These are phyloP conservation scores for Tephrocybe sp. DNA, from an alignment of 768 basidiomycete genomes.

Conservation along the genomic window DNA sequence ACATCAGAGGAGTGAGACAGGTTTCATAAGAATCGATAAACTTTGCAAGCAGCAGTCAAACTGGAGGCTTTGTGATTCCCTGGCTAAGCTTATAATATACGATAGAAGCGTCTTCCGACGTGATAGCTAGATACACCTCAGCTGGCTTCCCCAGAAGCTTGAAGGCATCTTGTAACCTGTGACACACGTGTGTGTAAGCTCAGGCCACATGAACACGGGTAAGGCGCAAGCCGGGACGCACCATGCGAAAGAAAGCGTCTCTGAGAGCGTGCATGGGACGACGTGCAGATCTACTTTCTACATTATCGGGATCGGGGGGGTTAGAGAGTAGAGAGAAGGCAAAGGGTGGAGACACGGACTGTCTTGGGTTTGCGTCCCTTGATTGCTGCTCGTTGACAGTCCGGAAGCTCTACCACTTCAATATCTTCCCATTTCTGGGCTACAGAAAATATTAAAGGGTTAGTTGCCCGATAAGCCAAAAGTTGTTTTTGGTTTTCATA, in stretches of 20 bases:
- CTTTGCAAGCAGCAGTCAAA: constrained; percentile 32
- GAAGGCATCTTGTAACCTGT: constrained; percentile 63
- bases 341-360: constrained; percentile 29
- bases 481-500: constrained; percentile 20
- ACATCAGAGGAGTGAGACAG: neutral
- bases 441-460: constrained; percentile 21
- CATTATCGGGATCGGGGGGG: neutral
- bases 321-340: constrained; percentile 5
- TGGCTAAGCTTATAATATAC: constrained; percentile 82
- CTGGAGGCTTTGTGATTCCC: constrained; percentile 72
- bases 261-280: constrained; percentile 67
- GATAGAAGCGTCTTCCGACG: constrained; percentile 74
- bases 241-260: constrained; percentile 65
- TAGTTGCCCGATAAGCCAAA: neutral
- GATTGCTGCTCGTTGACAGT: constrained; percentile 54
- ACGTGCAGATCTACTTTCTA: constrained; percentile 48
- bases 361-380: constrained; percentile 53
- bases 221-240: constrained; percentile 23
- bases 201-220: neutral
- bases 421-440: constrained; percentile 74
- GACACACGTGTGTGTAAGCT: neutral
- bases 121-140: constrained; percentile 67
- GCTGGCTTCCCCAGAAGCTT: constrained; percentile 40
- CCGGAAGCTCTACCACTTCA: constrained; percentile 56
- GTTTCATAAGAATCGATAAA: neutral